Conservation (phyloP, 345 rosid species). For the Lepidium africanum region DNA sequence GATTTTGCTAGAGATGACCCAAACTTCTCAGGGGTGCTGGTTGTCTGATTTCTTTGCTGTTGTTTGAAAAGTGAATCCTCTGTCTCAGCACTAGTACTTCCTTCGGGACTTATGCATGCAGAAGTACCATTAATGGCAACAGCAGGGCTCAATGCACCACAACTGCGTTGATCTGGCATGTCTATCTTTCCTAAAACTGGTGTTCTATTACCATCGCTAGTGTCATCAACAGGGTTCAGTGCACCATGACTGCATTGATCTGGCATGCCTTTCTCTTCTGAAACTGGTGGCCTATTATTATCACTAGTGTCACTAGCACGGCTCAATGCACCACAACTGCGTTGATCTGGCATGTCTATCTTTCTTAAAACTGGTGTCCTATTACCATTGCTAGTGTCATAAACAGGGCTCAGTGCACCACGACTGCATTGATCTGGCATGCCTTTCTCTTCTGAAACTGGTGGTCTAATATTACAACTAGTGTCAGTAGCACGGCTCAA, state of each 20-base stretch:
- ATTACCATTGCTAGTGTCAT: background rate
- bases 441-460: background rate
- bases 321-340: background rate
- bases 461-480: background rate
- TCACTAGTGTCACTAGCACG: background rate
- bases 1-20: conserved; percentile 32
- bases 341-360: background rate
- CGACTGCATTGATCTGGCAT: background rate
- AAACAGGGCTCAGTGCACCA: background rate
- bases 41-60: conserved; percentile 18
- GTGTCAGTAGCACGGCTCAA: background rate
- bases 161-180: background rate
- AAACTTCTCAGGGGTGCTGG: conserved; percentile 19
- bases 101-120: conserved; percentile 19
- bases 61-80: conserved; percentile 28
- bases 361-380: background rate
- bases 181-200: background rate
- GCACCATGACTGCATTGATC: background rate
- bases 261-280: background rate
- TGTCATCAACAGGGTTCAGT: background rate
- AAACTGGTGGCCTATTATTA: background rate
- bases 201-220: background rate
- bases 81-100: conserved; percentile 11
- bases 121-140: conserved; percentile 15
- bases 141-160: conserved; percentile 7